Base-by-base conservation (phyloP, 805 yeast genomes). In the Danielia reshetovae region DNA sequence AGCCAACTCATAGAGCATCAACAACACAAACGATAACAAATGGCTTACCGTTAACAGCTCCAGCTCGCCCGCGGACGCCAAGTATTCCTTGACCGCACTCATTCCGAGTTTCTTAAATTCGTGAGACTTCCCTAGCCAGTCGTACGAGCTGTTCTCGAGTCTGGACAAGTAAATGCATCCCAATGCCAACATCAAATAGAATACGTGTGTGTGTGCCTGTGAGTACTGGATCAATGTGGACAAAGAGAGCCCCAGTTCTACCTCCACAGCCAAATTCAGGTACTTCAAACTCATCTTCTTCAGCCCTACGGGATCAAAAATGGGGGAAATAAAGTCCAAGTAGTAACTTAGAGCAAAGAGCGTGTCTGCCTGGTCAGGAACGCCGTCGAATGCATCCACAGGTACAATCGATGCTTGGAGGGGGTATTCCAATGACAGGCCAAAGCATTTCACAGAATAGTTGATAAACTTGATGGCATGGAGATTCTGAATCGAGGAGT, bases 1-100 rank as follows among this genome's bases (percentile, higher is more conserved):
- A 3, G 59, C 60, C 9, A 56, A 38, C 35, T 56, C 60, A 29
- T 43, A 55, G 16, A 56, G 32, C 17, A 54, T 53, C 25, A 55
- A 34, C 8, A 55, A 35, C 0, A 55, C 50, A 14, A 52, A 45
- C 5, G 53, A 45, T 1, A 56, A 30, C 15, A 56, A 34, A 21
- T 47, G 31, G 19, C 46, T 51, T 6, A 54, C 49, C 3, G 48
- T 27, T 18, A 33, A 35, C 32, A 19, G 29, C 26, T 18, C 26
- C 23, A 24, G 32, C 26, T 25, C 17, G 11, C 14, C 21, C 22
- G 15, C 10, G 22, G 21, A 16, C 7, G 17, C 10, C 10, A 26
- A 26, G 11, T n/a, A n/a, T 5, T 10, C 26, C 13, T 34, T 24
- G n/a, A 53, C 38, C n/a, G 29, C 34, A 13, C 26, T 18, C 27